Conservation (phyloP, 176 grass and related monocot species). For the Thalia dealbata region DNA sequence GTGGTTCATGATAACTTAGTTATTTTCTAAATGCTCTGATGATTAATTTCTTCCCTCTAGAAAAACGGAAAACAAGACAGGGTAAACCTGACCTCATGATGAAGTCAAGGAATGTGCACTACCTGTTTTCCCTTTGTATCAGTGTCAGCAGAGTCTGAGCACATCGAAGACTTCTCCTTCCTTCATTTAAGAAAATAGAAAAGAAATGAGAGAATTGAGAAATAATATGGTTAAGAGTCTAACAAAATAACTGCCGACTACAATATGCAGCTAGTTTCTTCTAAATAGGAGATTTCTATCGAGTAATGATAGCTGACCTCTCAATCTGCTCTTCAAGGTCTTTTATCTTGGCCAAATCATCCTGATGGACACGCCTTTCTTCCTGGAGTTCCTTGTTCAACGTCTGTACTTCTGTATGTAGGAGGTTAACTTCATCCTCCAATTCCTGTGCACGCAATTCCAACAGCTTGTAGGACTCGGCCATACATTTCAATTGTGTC, state of each 20-base stretch:
- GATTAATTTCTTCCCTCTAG: not conserved
- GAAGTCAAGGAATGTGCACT: constrained; percentile 4
- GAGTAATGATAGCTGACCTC: not conserved
- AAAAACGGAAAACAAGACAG: not conserved
- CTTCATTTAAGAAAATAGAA: constrained; percentile 22
- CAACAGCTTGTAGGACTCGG: constrained; percentile 9
- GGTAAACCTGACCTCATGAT: not conserved
- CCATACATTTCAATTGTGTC: constrained; percentile 20
- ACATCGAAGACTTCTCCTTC: constrained; percentile 44
- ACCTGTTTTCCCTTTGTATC: constrained; percentile 70
- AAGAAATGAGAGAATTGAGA: constrained; percentile 17
- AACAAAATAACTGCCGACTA: not conserved
- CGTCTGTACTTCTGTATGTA: constrained; percentile 5
- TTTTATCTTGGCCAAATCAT: constrained; percentile 11
- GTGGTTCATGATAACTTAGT: not conserved
- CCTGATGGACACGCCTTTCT: constrained; percentile 9
- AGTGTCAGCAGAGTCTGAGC: constrained; percentile 35
- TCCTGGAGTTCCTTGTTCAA: constrained; percentile 13
- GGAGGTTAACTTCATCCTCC: constrained; percentile 9
- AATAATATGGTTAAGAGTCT: not conserved
- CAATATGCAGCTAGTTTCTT: not conserved
- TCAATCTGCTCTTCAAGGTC: constrained; percentile 12
- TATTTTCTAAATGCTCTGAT: not conserved
- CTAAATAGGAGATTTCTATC: not conserved
- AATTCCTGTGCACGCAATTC: constrained; percentile 9